A percentile compares a stretch with the other conserved stretches of the same genome.
phyloP scores from a whole-genome alignment of 2,329 filamentous ascomycete species.

The Cephalotrichum gorgonifer region DNA sequence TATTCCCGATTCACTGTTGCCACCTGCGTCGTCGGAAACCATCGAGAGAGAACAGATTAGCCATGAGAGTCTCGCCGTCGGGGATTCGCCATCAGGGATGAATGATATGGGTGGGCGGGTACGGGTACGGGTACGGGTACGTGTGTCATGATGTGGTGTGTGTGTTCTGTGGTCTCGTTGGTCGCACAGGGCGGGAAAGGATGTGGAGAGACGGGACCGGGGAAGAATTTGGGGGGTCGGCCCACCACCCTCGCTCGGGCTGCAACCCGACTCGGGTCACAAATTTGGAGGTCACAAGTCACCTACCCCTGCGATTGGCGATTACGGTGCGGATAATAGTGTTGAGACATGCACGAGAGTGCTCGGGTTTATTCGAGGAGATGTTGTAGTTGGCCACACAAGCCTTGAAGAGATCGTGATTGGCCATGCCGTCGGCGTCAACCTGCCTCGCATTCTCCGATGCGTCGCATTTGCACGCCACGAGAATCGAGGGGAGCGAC shows the following conservation, averaged over 20 bases:
- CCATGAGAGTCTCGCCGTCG: too few relatives aligned
- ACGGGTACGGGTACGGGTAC: not conserved
- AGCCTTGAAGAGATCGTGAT: conserved; percentile 54
- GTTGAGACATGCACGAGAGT: conserved; percentile 64
- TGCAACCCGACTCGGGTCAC: conserved; percentile 1
- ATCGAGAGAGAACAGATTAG: not conserved
- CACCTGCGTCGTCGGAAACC: not conserved
- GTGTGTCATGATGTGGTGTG: not conserved
- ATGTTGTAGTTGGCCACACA: conserved; percentile 66
- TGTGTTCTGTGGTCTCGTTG: not conserved
- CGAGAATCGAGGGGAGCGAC: conserved; percentile 65
- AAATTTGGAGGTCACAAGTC: not conserved
- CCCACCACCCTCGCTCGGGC: not conserved
- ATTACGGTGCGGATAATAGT: conserved; percentile 65
- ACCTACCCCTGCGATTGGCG: conserved; percentile 57
- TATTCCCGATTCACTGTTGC: conserved; percentile 27
- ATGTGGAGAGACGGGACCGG: too few relatives aligned
- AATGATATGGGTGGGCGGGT: not conserved
- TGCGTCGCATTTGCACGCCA: conserved; percentile 84
- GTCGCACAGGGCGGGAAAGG: too few relatives aligned
- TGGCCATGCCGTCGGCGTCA: conserved; percentile 53
- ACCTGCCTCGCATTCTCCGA: conserved; percentile 60
- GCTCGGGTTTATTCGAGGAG: conserved; percentile 59
- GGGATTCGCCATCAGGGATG: not conserved
- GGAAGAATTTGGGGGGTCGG: too few relatives aligned